Evolutionary conservation across 805 yeast species (phyloP).

Genomic region (Wickerhamiella vanderwaltii): DNA sequence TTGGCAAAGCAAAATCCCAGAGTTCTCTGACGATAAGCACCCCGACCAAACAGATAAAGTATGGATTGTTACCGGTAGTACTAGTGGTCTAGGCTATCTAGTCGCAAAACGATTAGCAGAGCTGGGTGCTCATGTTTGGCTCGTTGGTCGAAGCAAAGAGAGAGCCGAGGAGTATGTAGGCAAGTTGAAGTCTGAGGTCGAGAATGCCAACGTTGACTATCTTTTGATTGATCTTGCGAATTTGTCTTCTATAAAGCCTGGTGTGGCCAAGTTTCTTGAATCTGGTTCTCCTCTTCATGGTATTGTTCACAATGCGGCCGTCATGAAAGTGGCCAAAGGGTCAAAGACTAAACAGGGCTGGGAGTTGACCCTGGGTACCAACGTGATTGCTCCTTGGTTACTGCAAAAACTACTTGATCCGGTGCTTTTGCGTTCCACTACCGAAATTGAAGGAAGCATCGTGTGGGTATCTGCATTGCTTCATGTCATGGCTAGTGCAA

Average conservation of each 20-base stretch:
- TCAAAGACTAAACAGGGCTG: conserved; percentile 32
- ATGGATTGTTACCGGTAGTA: conserved; percentile 16
- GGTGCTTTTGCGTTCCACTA: conserved; percentile 22
- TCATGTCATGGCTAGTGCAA: conserved; percentile 25
- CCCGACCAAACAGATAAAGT: conserved; percentile 22
- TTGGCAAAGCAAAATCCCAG: too few relatives aligned
- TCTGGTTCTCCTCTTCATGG: conserved; percentile 27
- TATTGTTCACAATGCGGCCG: conserved; percentile 36
- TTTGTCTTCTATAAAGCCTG: conserved; percentile 32
- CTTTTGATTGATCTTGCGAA: conserved; percentile 25
- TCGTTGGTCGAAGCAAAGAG: conserved; percentile 29
- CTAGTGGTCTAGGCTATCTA: conserved; percentile 10
- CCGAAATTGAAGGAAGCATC: conserved; percentile 31
- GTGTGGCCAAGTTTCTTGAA: conserved; percentile 24
- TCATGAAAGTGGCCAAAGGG: conserved; percentile 24
- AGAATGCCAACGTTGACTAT: conserved; percentile 18
- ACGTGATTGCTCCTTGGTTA: conserved; percentile 37
- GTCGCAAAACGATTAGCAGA: conserved; percentile 6
- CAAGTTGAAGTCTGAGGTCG: conserved; percentile 22
- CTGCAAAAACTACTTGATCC: conserved; percentile 31
- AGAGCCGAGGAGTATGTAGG: conserved; percentile 27
- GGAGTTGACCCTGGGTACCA: conserved; percentile 37
- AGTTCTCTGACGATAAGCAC: too few relatives aligned
- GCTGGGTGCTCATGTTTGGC: conserved; percentile 28
- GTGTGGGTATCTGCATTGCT: conserved; percentile 37